A percentile compares a stretch with the other conserved stretches of the same genome.
phyloP scores from a whole-genome alignment of 495 filamentous ascomycete genomes.

The Penicillium salamii region DNA sequence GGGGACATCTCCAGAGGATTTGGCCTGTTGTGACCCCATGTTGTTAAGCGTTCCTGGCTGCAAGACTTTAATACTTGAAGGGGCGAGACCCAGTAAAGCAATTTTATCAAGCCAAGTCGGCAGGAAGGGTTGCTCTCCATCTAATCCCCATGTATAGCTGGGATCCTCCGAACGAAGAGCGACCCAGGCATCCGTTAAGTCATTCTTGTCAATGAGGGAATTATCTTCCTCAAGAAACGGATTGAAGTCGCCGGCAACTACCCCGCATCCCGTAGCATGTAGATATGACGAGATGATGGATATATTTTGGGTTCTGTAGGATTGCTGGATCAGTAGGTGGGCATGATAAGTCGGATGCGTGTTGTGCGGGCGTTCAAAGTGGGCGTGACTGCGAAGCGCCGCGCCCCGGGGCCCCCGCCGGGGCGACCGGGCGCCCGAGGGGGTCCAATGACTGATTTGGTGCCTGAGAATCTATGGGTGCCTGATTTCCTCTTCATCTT shows the following conservation, averaged over 20 bases:
- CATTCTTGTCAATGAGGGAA: slow-evolving; percentile 11
- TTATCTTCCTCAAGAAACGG: slow-evolving; percentile 21
- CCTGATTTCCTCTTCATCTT: too few species aligned
- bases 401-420: too few species aligned
- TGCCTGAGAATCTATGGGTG: too few species aligned
- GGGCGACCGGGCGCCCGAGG: too few species aligned
- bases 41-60: too few species aligned
- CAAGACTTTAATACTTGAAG: too few species aligned
- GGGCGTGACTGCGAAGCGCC: too few species aligned
- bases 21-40: too few species aligned
- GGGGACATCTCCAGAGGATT: too few species aligned
- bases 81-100: too few species aligned
- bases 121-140: slow-evolving; percentile 18
- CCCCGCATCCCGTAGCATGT: slow-evolving; percentile 13
- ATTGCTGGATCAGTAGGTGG: slow-evolving; percentile 21
- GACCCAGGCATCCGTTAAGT: slow-evolving; percentile 19
- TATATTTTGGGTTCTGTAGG: slow-evolving; percentile 18
- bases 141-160: slow-evolving; percentile 21
- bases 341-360: slow-evolving; percentile 19
- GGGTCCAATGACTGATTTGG: too few species aligned
- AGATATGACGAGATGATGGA: slow-evolving; percentile 17
- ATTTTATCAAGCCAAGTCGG: slow-evolving; percentile 20
- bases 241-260: slow-evolving; percentile 29
- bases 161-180: slow-evolving; percentile 12
- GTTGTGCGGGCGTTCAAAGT: too few species aligned